Evolutionary conservation across 495 filamentous ascomycete genomes (phyloP).

Genomic region (Aspergillus egyptiacus): DNA sequence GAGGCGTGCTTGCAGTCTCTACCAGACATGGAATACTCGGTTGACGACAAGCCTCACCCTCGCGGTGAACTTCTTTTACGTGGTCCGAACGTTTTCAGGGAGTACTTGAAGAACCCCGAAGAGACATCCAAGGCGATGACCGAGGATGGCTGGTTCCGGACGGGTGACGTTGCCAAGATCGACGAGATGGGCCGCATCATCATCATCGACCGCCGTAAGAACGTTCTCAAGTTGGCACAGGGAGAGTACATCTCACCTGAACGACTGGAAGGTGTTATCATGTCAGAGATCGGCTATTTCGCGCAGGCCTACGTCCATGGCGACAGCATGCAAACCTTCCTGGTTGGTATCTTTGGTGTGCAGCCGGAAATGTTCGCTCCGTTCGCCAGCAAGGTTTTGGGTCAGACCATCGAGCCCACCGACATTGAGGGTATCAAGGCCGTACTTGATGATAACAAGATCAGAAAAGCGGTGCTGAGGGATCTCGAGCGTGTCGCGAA

Average conservation of each 20-base stretch:
- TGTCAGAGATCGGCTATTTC: conserved; percentile 71
- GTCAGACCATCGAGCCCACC: conserved; percentile 52
- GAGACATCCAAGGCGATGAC: conserved; percentile 80
- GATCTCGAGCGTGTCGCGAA: conserved; percentile 76
- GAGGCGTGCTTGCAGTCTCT: conserved; percentile 82
- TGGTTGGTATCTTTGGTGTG: conserved; percentile 85
- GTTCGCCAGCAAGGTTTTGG: conserved; percentile 70
- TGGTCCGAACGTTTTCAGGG: conserved; percentile 68
- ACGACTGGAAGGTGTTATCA: conserved; percentile 89
- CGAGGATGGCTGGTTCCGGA: conserved; percentile 93
- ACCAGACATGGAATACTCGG: conserved; percentile 91
- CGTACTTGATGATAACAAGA: conserved; percentile 57
- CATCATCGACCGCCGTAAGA: conserved; percentile 96
- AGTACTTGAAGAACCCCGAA: conserved; percentile 82
- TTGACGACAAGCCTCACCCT: conserved; percentile 85
- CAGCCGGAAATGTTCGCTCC: conserved; percentile 73
- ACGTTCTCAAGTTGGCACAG: conserved; percentile 94
- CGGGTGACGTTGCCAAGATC: conserved; percentile 81
- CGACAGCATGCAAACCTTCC: conserved; percentile 72
- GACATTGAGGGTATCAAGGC: conserved; percentile 62
- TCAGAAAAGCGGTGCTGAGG: conserved; percentile 67
- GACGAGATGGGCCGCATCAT: conserved; percentile 82
- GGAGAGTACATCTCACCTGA: conserved; percentile 98
- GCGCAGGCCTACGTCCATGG: conserved; percentile 86
- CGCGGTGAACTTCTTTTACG: conserved; percentile 87